A percentile compares a stretch with the other conserved stretches of the same genome.
phyloP scores from a whole-genome alignment of 1,284 basidiomycete species.

The Leccinum huronense region DNA sequence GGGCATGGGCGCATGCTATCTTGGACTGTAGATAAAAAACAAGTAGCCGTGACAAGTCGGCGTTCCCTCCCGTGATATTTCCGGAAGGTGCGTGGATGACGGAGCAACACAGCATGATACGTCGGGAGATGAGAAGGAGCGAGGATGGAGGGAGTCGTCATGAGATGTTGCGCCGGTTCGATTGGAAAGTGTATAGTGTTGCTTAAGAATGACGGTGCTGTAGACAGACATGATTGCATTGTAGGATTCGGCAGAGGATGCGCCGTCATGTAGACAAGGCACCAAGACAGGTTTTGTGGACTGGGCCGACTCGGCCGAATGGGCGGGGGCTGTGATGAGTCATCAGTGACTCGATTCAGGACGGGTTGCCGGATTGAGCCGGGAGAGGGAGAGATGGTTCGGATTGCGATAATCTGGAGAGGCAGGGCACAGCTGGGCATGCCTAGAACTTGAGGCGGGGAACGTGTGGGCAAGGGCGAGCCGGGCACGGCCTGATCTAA shows the following conservation, averaged over 20 bases:
- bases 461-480: conserved; percentile 28
- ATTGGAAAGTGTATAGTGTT: neutral
- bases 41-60: conserved; percentile 14
- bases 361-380: conserved; percentile 3
- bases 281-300: conserved; percentile 18
- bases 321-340: conserved; percentile 16
- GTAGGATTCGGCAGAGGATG: neutral
- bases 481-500: conserved; percentile 14
- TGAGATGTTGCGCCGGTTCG: neutral
- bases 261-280: conserved; percentile 12
- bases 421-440: conserved; percentile 17
- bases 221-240: neutral
- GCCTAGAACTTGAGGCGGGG: conserved; percentile 31
- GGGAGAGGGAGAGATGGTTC: conserved; percentile 6
- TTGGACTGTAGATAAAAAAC: neutral
- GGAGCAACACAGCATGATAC: conserved; percentile 18
- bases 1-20: neutral
- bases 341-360: conserved; percentile 16
- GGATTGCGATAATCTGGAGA: conserved; percentile 35
- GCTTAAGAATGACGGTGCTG: neutral
- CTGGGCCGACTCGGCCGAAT: conserved; percentile 9
- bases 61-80: neutral
- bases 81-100: conserved; percentile 7
- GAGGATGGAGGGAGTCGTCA: conserved; percentile 4
- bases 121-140: conserved; percentile 19